Percentiles rank a stretch among this genome's conserved stretches.
phyloP scores from a whole-genome alignment of 441 rosid species.

The Macaranga tanarius region DNA sequence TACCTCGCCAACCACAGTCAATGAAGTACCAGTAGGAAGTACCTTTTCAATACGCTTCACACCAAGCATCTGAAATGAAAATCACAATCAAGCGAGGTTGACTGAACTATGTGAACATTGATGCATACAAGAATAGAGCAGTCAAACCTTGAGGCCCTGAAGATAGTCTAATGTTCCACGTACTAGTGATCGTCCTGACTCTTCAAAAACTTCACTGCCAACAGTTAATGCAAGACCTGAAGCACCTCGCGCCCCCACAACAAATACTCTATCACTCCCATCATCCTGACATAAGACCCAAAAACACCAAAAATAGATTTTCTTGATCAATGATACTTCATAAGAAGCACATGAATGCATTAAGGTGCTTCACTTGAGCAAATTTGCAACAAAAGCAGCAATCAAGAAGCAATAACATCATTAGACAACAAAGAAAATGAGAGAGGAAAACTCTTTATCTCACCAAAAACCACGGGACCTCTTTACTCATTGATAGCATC shows the following conservation, averaged over 20 bases:
- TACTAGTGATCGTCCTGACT: conserved; percentile 87
- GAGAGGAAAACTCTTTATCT: conserved; percentile 23
- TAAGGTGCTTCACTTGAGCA: background rate
- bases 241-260: conserved; percentile 86
- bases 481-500: conserved; percentile 87
- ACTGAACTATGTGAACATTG: background rate
- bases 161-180: conserved; percentile 90
- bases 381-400: background rate
- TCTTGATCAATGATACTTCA: conserved; percentile 16
- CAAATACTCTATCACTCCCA: conserved; percentile 68
- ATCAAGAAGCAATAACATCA: conserved; percentile 1
- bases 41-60: conserved; percentile 91
- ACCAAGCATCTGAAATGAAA: conserved; percentile 84
- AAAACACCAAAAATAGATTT: conserved; percentile 9
- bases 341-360: background rate
- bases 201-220: conserved; percentile 94
- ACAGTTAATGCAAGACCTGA: conserved; percentile 82
- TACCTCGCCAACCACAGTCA: conserved; percentile 98
- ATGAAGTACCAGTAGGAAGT: conserved; percentile 85
- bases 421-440: background rate
- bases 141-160: conserved; percentile 89
- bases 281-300: conserved; percentile 53
- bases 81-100: conserved; percentile 24
- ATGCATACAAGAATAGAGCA: conserved; percentile 9
- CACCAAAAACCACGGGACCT: conserved; percentile 97